A percentile compares a stretch with the other conserved stretches of the same genome.
phyloP scores from a whole-genome alignment of 495 filamentous ascomycete genomes.

The Pseudevernia furfuracea region DNA sequence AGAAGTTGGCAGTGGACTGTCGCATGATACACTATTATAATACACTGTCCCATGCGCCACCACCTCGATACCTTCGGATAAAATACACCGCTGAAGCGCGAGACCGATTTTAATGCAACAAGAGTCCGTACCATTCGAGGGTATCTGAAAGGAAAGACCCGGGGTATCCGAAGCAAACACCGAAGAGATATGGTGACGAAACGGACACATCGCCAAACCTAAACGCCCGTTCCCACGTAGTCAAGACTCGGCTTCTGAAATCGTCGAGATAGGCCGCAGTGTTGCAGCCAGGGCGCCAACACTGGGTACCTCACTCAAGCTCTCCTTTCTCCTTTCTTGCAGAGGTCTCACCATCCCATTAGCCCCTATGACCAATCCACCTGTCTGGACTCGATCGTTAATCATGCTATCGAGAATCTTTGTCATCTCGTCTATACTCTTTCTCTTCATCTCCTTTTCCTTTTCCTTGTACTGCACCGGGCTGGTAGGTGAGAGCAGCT shows the following conservation, averaged over 20 bases:
- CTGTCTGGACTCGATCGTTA: slow-evolving; percentile 68
- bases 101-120: neutral
- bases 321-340: slow-evolving; percentile 22
- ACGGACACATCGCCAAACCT: neutral
- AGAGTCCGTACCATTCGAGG: neutral
- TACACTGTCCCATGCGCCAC: neutral
- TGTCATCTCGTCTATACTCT: slow-evolving; percentile 81
- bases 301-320: slow-evolving; percentile 15
- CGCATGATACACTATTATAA: neutral
- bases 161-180: neutral
- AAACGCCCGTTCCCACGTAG: neutral
- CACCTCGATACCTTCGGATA: neutral
- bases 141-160: neutral
- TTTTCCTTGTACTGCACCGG: slow-evolving; percentile 17
- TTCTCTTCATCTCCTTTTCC: slow-evolving; percentile 45
- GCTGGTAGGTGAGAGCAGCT: slow-evolving; percentile 26
- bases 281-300: slow-evolving; percentile 24
- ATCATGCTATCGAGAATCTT: slow-evolving; percentile 93
- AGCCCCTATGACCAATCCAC: slow-evolving; percentile 52
- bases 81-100: neutral
- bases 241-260: slow-evolving; percentile 21
- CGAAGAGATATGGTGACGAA: neutral
- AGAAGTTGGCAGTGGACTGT: neutral
- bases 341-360: slow-evolving; percentile 49
- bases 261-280: slow-evolving; percentile 20